Conservation (phyloP, 352 stramenopile species). For the Globisporangium echinulatum region DNA sequence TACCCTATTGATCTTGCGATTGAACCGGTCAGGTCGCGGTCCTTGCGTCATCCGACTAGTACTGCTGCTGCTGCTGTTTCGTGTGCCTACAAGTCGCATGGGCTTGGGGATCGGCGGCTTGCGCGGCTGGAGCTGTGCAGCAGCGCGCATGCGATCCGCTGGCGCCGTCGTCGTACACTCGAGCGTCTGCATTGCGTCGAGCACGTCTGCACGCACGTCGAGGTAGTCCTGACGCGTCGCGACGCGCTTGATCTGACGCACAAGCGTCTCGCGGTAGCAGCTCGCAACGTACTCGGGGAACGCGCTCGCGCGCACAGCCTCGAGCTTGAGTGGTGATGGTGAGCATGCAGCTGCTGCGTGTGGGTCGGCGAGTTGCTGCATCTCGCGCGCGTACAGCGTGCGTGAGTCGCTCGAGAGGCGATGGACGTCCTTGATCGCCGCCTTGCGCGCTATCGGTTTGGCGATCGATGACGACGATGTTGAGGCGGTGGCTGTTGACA, state of each 20-base stretch:
- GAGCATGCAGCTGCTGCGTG: constrained; percentile 4
- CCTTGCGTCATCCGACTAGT: too few species aligned
- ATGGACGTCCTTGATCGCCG: constrained; percentile 27
- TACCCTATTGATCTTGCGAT: constrained; percentile 77
- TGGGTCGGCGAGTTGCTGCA: constrained; percentile 18
- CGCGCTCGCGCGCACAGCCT: constrained; percentile 44
- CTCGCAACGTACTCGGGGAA: constrained; percentile 43
- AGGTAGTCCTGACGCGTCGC: constrained; percentile 52
- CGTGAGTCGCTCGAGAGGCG: constrained; percentile 26
- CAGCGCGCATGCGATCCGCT: constrained; percentile 3
- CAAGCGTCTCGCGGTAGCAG: constrained; percentile 52
- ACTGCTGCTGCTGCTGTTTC: constrained; percentile 26
- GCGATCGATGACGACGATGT: neutral
- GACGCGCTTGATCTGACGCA: constrained; percentile 47
- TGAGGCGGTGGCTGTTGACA: neutral
- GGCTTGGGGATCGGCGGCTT: constrained; percentile 75
- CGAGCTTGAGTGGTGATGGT: constrained; percentile 28
- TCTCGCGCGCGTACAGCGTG: constrained; percentile 25
- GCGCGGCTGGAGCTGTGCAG: constrained; percentile 23
- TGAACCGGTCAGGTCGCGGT: constrained; percentile 55
- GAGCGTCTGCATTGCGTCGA: constrained; percentile 35
- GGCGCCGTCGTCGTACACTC: constrained; percentile 13
- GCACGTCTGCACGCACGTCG: constrained; percentile 34
- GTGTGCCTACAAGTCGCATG: constrained; percentile 19
- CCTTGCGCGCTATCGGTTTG: constrained; percentile 13